Base-by-base conservation (phyloP, 2,329 filamentous ascomycete genomes). In the Clarireedia paspali region DNA sequence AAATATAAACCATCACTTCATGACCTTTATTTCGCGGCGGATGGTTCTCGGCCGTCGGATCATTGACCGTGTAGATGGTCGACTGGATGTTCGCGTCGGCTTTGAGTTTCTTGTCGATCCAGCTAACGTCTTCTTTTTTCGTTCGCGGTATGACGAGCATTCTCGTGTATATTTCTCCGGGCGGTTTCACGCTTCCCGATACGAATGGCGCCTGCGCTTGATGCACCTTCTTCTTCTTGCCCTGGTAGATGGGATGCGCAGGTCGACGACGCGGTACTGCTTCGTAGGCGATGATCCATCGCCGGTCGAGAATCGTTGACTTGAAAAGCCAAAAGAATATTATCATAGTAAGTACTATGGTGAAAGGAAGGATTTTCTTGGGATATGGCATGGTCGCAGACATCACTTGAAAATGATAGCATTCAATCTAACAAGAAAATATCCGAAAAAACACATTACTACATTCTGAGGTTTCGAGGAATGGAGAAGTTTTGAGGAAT, bases 11-110 rank as follows among this genome's bases (percentile, higher is more conserved):
- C 64, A 67, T 63, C 2, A 61, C 64, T 48, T 67, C 66, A 53
- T 67, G 59, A 0, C 62, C 64, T 42, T 67, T 67, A 30, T 84
- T 83, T 63, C 74, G 77, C 14, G 54, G 54, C 0, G 79, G 72
- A 62, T 79, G 78, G 20, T 78, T 64, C 24, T 73, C 69, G 2
- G 67, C 62, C 4, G 49, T 49, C 2, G 59, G 47, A 47, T 66
- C 62, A 38, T 69, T 61, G 12, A 62, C 67, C 5, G 56, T 60
- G 46, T 69, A 69, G 14, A 65, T 47, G 2, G 36, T 47, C 10
- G 49, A 47, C 30, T 47, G 40, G 5, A 56, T 27, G 4, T 9
- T 6, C 5, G 34, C 4, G 26, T 53, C 34, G 4, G 30, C 7
- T 30, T 30, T 14, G 34, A 56, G 53, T 9, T 47, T 20, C n/a